Evolutionary conservation across 179 eudicot genomes (phyloP), one percentile per base, ranked within the genome.

Genomic region (Carnegiea gigantea): DNA sequence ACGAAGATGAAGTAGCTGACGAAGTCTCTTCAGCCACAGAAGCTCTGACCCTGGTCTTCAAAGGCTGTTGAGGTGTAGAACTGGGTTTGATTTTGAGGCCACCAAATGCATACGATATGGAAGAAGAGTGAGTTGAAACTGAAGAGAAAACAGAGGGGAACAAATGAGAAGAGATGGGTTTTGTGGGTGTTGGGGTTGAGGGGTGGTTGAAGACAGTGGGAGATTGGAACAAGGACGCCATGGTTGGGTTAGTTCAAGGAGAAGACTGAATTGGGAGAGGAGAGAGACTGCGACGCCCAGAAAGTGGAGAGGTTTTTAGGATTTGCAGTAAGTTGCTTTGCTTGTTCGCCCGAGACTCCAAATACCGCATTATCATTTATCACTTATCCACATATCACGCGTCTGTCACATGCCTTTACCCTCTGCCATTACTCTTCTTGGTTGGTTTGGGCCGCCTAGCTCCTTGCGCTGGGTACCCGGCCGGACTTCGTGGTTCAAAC

Each of bases 11-110:
- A 57, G 62, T 15, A 57, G 62, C 8, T 6, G 85, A 86, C 1
- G 86, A 44, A 0, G 89, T 70, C 26, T 83, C 92, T 82, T 90
- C 93, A 15, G 93, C 92, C 0, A 57, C 62, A 24, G 86, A 89
- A 53, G 87, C 87, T 44, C 30, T 54, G 78, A 85, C 24, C 36
- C 65, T 76, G 46, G 43, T 85, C 24, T 51, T 49, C 44, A 79
- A 71, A 20, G 77, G 70, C 2, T 60, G 46, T 57, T 57, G 62
- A 1, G 62, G n/a, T 2, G 62, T 57, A 14, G 14, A 57, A 57
- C n/a, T 57, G 20, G 74, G 54, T 21, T 79, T 82, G 24, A 76
- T 0, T 79, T 85, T 82, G 23, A 79, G 64, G 62, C 15, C 62
- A 57, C 62, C 23, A 57, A 57, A 57, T 57, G 15, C 62, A 20